Evolutionary conservation across 176 grass and related monocot species (phyloP).

Genomic region (Tillandsia fasciculata): DNA sequence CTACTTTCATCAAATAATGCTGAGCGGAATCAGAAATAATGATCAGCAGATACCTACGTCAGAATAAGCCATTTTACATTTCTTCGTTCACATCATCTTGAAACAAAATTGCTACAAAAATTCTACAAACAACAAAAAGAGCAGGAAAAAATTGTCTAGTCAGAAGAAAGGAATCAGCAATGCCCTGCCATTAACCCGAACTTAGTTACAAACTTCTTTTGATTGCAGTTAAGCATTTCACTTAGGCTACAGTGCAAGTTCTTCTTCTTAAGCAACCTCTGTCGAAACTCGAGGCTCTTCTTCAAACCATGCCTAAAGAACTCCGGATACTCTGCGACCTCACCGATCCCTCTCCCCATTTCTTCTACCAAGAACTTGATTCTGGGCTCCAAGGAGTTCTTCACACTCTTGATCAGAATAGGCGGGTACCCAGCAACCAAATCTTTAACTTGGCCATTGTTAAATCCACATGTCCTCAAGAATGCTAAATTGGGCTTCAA

Average conservation of each 20-base stretch:
- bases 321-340: constrained; percentile 77
- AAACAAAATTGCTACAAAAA: too few relatives aligned
- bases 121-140: too few relatives aligned
- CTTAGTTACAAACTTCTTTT: constrained; percentile 75
- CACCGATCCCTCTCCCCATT: constrained; percentile 58
- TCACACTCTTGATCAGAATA: constrained; percentile 84
- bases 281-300: constrained; percentile 71
- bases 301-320: constrained; percentile 86
- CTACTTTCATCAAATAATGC: too few relatives aligned
- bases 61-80: too few relatives aligned
- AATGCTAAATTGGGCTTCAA: constrained; percentile 61
- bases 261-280: constrained; percentile 68
- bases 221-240: constrained; percentile 84
- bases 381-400: constrained; percentile 77
- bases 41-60: too few relatives aligned
- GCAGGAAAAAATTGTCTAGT: too few relatives aligned
- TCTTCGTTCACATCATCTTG: too few relatives aligned
- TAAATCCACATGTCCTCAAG: constrained; percentile 49
- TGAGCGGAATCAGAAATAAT: too few relatives aligned
- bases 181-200: constrained; percentile 41
- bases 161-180: constrained; percentile 19
- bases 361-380: constrained; percentile 84
- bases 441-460: constrained; percentile 42
- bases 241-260: constrained; percentile 64
- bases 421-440: constrained; percentile 77